Conservation (phyloP, 352 stramenopile genomes). For the Phytophthora lateralis region DNA sequence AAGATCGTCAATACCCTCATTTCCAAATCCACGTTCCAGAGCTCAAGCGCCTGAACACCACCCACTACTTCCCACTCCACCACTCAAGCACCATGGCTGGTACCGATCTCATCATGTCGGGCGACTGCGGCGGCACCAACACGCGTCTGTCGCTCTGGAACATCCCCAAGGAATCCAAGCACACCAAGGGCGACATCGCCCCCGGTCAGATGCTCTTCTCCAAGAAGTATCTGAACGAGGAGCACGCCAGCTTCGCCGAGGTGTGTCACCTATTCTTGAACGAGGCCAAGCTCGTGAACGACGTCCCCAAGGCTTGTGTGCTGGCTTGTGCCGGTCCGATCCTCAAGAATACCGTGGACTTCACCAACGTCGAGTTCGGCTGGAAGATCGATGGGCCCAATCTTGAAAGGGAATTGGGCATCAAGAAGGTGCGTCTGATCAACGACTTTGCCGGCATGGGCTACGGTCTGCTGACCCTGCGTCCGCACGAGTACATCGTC, state of each 20-base stretch:
- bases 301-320: conserved; percentile 63
- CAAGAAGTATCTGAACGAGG: conserved; percentile 87
- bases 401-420: conserved; percentile 68
- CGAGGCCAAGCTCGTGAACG: conserved; percentile 79
- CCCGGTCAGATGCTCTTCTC: conserved; percentile 75
- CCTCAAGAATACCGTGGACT: conserved; percentile 79
- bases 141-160: conserved; percentile 90
- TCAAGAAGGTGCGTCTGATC: conserved; percentile 35
- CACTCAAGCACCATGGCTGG: conserved; percentile 16
- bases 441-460: conserved; percentile 88
- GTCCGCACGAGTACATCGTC: conserved; percentile 89
- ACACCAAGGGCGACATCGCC: conserved; percentile 63
- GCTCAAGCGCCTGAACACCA: conserved; percentile 20
- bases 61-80: background rate
- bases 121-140: conserved; percentile 97
- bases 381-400: conserved; percentile 75
- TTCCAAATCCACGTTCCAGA: conserved; percentile 18
- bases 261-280: conserved; percentile 93
- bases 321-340: conserved; percentile 81
- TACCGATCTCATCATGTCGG: conserved; percentile 73
- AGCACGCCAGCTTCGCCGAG: conserved; percentile 76
- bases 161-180: conserved; percentile 48
- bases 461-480: conserved; percentile 95
- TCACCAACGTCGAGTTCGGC: conserved; percentile 97
- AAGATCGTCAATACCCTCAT: conserved; percentile 22